Conservation (phyloP, 306 rosid genomes). For the Astragalus membranaceus region DNA sequence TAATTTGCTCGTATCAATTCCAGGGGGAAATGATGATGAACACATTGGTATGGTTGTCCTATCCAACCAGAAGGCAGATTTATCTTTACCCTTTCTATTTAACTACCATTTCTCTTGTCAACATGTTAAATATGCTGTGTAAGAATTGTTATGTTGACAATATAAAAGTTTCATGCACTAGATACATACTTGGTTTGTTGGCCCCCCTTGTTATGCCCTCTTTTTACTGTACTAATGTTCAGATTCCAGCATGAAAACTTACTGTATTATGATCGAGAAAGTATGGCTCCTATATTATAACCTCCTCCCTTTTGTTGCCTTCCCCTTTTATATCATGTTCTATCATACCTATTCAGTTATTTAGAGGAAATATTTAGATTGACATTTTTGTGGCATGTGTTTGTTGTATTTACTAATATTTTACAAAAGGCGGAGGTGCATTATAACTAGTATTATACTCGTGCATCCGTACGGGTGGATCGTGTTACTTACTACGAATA, state of each 20-base stretch:
- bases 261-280: not conserved
- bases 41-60: not conserved
- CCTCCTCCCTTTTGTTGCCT: not conserved
- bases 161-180: not conserved
- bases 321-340: too few species aligned
- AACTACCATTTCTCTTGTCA: not conserved
- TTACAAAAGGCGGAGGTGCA: not conserved
- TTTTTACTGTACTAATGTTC: not conserved
- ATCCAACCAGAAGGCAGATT: conserved; percentile 13
- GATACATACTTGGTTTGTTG: not conserved
- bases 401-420: not conserved
- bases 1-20: not conserved
- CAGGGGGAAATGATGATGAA: conserved; percentile 72
- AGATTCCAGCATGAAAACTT: not conserved
- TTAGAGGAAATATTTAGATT: not conserved
- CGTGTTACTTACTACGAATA: too few species aligned
- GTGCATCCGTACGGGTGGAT: too few species aligned
- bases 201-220: not conserved
- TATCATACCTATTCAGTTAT: not conserved
- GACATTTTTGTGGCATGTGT: not conserved
- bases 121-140: not conserved
- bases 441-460: too few species aligned
- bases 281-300: not conserved
- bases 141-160: not conserved
- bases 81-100: conserved; percentile 10